Conservation (phyloP, 176 grass and related monocot genomes). For the Elaeis guineensis region DNA sequence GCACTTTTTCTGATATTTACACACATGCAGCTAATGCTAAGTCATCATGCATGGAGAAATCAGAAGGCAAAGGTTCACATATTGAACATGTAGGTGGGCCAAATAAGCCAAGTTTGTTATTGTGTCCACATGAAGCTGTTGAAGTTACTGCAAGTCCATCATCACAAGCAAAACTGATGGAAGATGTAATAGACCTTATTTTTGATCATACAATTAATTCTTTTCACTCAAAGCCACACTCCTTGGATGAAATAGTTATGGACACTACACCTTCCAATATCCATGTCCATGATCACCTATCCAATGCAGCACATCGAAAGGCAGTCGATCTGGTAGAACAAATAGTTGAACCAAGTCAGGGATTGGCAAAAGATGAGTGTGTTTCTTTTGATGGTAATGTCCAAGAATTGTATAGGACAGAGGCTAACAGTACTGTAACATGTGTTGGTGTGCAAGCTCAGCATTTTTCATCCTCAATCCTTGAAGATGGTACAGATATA, state of each 20-base stretch:
- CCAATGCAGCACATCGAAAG: not conserved
- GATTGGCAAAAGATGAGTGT: no score
- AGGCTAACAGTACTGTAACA: no score
- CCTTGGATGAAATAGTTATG: no score
- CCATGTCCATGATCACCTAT: not conserved
- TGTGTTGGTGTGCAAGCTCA: no score
- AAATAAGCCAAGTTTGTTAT: slow-evolving; percentile 15
- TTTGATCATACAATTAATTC: not conserved
- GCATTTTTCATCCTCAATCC: no score
- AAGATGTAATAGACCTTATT: not conserved
- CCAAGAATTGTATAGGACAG: no score
- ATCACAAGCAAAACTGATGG: slow-evolving; percentile 13
- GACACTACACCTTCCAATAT: no score
- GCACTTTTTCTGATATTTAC: not conserved
- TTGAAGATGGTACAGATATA: no score
- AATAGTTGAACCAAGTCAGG: no score
- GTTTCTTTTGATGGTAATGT: no score
- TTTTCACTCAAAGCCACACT: not conserved
- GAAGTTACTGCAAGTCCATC: not conserved
- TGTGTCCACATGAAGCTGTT: not conserved
- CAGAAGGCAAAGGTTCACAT: slow-evolving; percentile 1
- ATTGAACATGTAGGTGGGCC: slow-evolving; percentile 18
- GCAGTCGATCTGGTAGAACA: no score
- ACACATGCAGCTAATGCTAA: slow-evolving; percentile 10
- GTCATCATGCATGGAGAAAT: slow-evolving; percentile 3